Evolutionary conservation across 345 rosid genomes (phyloP).

Genomic region (Erodium maritimum): DNA sequence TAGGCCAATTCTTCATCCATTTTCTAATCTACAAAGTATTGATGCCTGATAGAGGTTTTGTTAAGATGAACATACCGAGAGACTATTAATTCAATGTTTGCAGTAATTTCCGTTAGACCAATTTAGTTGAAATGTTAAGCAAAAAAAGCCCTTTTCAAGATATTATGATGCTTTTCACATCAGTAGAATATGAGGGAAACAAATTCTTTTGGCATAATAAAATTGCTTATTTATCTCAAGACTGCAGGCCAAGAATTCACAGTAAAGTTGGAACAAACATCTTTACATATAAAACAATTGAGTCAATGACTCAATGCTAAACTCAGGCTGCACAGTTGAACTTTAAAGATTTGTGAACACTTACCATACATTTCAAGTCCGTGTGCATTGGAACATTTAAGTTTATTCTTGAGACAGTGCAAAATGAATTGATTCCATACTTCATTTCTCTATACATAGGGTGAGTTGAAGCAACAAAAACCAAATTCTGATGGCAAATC

Average conservation of each 20-base stretch:
- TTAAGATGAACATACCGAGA: no score
- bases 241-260: neutral
- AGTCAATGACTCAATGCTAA: no score
- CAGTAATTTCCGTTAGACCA: neutral
- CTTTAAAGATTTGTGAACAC: neutral
- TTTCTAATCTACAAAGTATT: neutral
- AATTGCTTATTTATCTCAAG: no score
- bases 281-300: no score
- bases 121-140: neutral
- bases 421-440: neutral
- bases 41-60: neutral
- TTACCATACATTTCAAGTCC: no score
- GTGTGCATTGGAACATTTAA: neutral
- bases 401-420: neutral
- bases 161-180: neutral
- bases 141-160: neutral
- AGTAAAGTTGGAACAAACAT: no score
- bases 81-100: no score
- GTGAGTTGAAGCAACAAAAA: neutral
- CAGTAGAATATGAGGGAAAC: no score
- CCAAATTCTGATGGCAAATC: constrained; percentile 47
- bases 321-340: no score
- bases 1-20: neutral
- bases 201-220: neutral
- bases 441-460: no score